Percentiles rank a stretch among this genome's conserved stretches.
Evolutionary conservation across 805 yeast genomes (phyloP).

Genomic region (Blastobotrys peoriensis): DNA sequence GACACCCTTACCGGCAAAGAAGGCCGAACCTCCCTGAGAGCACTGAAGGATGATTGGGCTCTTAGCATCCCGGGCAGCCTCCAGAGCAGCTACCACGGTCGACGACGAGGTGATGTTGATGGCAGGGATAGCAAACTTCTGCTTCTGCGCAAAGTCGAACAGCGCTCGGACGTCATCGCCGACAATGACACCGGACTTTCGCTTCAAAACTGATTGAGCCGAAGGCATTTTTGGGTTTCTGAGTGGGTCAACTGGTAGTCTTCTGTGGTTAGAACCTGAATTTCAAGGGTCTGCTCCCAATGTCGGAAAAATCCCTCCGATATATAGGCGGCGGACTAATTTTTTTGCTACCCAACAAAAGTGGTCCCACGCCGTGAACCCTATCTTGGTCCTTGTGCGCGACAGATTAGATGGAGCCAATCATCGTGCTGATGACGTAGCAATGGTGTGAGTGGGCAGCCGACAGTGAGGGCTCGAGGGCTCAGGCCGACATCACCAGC

Average conservation of each 20-base stretch:
- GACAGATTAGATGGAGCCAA: background rate
- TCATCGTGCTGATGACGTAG: too few species aligned
- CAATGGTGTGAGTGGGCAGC: too few species aligned
- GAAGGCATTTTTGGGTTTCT: slow-evolving; percentile 18
- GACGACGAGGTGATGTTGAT: slow-evolving; percentile 97
- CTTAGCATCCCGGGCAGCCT: slow-evolving; percentile 92
- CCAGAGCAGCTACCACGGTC: slow-evolving; percentile 92
- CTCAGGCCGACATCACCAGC: too few species aligned
- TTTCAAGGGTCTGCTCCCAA: too few species aligned
- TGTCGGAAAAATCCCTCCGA: background rate
- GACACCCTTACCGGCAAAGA: slow-evolving; percentile 99
- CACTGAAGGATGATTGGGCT: slow-evolving; percentile 96
- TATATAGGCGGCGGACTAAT: background rate
- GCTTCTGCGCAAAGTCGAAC: slow-evolving; percentile 75
- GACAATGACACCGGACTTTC: slow-evolving; percentile 97
- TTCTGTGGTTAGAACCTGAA: too few species aligned
- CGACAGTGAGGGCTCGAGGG: too few species aligned
- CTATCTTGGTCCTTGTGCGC: background rate
- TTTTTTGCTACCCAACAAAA: background rate
- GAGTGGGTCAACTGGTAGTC: background rate
- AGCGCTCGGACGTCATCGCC: slow-evolving; percentile 84
- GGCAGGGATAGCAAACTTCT: slow-evolving; percentile 97
- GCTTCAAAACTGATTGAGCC: slow-evolving; percentile 57
- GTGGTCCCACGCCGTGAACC: background rate
- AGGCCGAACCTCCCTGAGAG: slow-evolving; percentile 99